phyloP scores from a whole-genome alignment of 2,329 filamentous ascomycete species.

The Hypocrella siamensis region DNA sequence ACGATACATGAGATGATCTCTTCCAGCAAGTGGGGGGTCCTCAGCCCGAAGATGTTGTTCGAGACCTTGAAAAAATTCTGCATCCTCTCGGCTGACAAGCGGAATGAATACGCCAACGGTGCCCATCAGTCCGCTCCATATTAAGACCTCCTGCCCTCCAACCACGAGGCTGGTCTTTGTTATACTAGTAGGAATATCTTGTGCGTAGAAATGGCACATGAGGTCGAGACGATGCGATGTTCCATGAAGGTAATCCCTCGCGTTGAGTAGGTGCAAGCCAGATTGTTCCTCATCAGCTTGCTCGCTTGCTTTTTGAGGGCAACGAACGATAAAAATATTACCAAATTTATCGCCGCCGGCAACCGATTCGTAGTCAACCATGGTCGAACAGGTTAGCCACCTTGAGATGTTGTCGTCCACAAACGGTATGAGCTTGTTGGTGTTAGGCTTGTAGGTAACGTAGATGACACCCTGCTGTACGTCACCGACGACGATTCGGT shows the following conservation, averaged over 20 bases:
- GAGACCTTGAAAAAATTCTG: slow-evolving; percentile 92
- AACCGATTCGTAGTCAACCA: slow-evolving; percentile 95
- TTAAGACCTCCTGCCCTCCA: slow-evolving; percentile 76
- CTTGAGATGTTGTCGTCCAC: slow-evolving; percentile 78
- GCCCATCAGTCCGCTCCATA: slow-evolving; percentile 91
- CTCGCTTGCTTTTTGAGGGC: slow-evolving; percentile 69
- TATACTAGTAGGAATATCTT: slow-evolving; percentile 84
- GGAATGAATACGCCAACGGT: slow-evolving; percentile 89
- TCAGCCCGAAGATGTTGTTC: slow-evolving; percentile 78
- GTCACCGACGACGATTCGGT: slow-evolving; percentile 81
- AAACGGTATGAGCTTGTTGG: slow-evolving; percentile 87
- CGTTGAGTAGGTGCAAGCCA: slow-evolving; percentile 80
- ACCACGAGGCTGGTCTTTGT: slow-evolving; percentile 81
- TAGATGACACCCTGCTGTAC: slow-evolving; percentile 84
- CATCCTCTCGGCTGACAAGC: slow-evolving; percentile 80
- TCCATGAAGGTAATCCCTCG: slow-evolving; percentile 78
- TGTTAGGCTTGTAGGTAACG: slow-evolving; percentile 82
- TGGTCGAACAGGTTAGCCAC: slow-evolving; percentile 80
- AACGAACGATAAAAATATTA: slow-evolving; percentile 85
- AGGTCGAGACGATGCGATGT: slow-evolving; percentile 71
- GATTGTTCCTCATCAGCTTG: slow-evolving; percentile 87
- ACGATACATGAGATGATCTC: slow-evolving; percentile 91
- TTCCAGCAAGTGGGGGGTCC: slow-evolving; percentile 74
- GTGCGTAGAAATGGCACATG: slow-evolving; percentile 76
- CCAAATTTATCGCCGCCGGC: slow-evolving; percentile 96